phyloP scores from a whole-genome alignment of 2,329 filamentous ascomycete species.

The Curvularia eragrostidis region DNA sequence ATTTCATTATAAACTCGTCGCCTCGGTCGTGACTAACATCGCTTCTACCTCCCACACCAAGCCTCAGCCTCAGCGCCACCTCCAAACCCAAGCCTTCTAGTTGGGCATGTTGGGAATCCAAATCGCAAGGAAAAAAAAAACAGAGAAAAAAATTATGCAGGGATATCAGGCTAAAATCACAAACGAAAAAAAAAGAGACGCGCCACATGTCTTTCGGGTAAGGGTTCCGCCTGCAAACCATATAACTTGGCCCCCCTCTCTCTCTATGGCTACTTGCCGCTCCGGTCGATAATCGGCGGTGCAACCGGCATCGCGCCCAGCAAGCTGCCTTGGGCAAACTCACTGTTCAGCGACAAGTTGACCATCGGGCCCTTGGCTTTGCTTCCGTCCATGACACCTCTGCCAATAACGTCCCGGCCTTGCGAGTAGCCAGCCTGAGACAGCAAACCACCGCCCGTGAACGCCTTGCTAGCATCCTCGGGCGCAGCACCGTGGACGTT shows the following conservation, averaged over 20 bases:
- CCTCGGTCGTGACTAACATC: neutral
- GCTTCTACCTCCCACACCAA: neutral
- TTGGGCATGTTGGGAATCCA: neutral
- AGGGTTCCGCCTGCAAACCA: constrained; percentile 7
- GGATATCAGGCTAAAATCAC: constrained; percentile 4
- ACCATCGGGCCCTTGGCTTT: constrained; percentile 56
- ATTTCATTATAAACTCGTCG: neutral
- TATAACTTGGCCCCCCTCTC: neutral
- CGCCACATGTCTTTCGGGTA: neutral
- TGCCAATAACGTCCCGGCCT: constrained; percentile 48
- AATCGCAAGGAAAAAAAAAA: constrained; percentile 1
- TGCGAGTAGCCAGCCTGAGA: constrained; percentile 51
- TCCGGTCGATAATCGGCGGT: constrained; percentile 50
- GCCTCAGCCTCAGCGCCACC: constrained; percentile 1
- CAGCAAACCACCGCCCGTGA: constrained; percentile 55
- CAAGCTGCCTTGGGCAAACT: constrained; percentile 58
- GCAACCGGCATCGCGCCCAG: constrained; percentile 52
- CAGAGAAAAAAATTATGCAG: constrained; percentile 1
- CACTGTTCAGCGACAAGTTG: constrained; percentile 50
- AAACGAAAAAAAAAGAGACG: neutral
- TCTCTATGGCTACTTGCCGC: constrained; percentile 26
- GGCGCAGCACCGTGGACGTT: constrained; percentile 44
- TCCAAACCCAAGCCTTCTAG: constrained; percentile 6
- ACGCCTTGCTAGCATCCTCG: constrained; percentile 47
- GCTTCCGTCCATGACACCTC: constrained; percentile 55